These are phyloP conservation scores for Pontederia crassipes DNA, from an alignment of 176 grass and related monocot species.

Conservation along the genomic window DNA sequence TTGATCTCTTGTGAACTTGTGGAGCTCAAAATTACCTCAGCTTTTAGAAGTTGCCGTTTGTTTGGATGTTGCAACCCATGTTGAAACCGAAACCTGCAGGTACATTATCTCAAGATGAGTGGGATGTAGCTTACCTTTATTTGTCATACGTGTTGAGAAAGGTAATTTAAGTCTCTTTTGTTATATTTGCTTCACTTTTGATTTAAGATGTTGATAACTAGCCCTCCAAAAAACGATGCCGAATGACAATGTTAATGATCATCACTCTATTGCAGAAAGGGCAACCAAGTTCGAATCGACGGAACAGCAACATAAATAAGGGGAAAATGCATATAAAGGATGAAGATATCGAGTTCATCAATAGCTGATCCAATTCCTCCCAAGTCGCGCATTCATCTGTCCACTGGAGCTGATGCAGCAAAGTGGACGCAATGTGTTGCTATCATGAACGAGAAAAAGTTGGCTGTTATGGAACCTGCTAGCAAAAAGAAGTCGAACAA, in stretches of 20 bases:
- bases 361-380: conserved; percentile 19
- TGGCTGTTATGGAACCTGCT: too few relatives aligned
- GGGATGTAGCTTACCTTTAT: conserved; percentile 93
- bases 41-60: neutral
- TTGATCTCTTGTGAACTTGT: neutral
- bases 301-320: conserved; percentile 41
- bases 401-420: too few relatives aligned
- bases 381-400: too few relatives aligned
- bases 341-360: conserved; percentile 53
- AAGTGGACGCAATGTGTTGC: too few relatives aligned
- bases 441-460: too few relatives aligned
- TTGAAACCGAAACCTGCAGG: conserved; percentile 37
- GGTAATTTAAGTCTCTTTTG: conserved; percentile 23
- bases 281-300: conserved; percentile 27
- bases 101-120: conserved; percentile 73
- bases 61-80: conserved; percentile 3
- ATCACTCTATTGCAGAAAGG: conserved; percentile 44
- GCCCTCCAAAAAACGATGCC: too few relatives aligned
- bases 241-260: conserved; percentile 1
- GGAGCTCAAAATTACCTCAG: conserved; percentile 7
- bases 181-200: conserved; percentile 5
- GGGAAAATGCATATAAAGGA: conserved; percentile 62
- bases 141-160: conserved; percentile 77
- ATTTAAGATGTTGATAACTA: neutral
- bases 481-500: too few relatives aligned